phyloP scores from a whole-genome alignment of 2,329 filamentous ascomycete genomes.

The Hypomyces perniciosus region DNA sequence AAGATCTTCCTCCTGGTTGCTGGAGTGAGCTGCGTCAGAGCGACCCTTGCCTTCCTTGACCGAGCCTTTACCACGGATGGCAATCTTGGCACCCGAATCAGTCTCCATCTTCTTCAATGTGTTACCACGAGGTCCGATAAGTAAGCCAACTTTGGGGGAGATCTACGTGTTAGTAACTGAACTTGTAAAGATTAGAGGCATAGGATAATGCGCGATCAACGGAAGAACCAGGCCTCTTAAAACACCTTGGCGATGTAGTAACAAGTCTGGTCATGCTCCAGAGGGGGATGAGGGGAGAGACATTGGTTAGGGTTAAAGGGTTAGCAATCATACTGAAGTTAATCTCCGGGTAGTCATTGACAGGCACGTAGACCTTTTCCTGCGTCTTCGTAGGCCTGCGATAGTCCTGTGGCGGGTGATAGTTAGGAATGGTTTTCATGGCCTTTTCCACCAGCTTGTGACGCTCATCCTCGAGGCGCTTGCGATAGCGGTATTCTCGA shows the following conservation, averaged over 20 bases:
- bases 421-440: slow-evolving; percentile 99
- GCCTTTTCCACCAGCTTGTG: slow-evolving; percentile 98
- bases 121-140: slow-evolving; percentile 99
- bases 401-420: slow-evolving; percentile 97
- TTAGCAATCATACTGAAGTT: slow-evolving; percentile 99
- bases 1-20: slow-evolving; percentile 99
- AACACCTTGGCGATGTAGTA: slow-evolving; percentile 24
- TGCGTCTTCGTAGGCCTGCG: slow-evolving; percentile 98
- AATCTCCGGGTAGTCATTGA: slow-evolving; percentile 99
- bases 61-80: slow-evolving; percentile 97
- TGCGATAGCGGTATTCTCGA: slow-evolving; percentile 95
- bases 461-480: slow-evolving; percentile 95
- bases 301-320: slow-evolving; percentile 75
- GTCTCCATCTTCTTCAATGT: slow-evolving; percentile 99
- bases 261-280: slow-evolving; percentile 42
- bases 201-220: slow-evolving; percentile 26
- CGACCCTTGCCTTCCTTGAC: slow-evolving; percentile 99
- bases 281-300: slow-evolving; percentile 29
- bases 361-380: slow-evolving; percentile 99
- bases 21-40: slow-evolving; percentile 96
- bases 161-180: slow-evolving; percentile 86
- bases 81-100: slow-evolving; percentile 96
- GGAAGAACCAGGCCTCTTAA: slow-evolving; percentile 28
- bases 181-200: slow-evolving; percentile 30
- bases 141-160: slow-evolving; percentile 93